phyloP scores from a whole-genome alignment of 495 filamentous ascomycete species.

The Aspergillus biplanus region DNA sequence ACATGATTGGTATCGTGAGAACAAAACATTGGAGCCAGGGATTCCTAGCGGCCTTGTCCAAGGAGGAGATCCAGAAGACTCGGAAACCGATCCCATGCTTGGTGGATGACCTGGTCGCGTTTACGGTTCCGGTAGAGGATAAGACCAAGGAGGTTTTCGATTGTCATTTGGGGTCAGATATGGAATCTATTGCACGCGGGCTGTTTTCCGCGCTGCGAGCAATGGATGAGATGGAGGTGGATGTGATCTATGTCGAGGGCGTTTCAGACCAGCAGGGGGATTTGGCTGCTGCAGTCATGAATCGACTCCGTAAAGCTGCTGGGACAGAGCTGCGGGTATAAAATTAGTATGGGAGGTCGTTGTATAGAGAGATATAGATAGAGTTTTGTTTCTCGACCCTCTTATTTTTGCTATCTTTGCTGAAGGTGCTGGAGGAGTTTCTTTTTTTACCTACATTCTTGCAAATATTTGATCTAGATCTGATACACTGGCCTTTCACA shows the following conservation, averaged over 20 bases:
- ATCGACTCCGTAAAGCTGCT: constrained; percentile 88
- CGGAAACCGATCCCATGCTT: constrained; percentile 31
- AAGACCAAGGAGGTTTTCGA: constrained; percentile 45
- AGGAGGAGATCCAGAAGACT: constrained; percentile 31
- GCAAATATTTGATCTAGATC: not conserved
- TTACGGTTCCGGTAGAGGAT: constrained; percentile 37
- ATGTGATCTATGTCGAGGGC: constrained; percentile 91
- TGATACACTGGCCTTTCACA: not conserved
- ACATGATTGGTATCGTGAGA: constrained; percentile 51
- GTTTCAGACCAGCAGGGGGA: constrained; percentile 74
- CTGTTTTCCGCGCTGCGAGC: constrained; percentile 86
- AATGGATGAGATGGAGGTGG: constrained; percentile 76
- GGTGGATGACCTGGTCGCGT: constrained; percentile 36
- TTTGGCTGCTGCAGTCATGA: constrained; percentile 95
- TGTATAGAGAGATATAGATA: not conserved
- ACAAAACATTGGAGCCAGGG: constrained; percentile 49
- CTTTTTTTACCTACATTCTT: not conserved
- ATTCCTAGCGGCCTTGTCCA: constrained; percentile 30
- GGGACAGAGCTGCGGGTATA: constrained; percentile 48
- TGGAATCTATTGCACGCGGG: constrained; percentile 75
- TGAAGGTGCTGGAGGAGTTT: not conserved
- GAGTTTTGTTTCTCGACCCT: not conserved
- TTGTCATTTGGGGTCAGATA: constrained; percentile 67
- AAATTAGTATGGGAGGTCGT: constrained; percentile 16
- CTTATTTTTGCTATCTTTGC: not conserved